Conservation (phyloP, 768 basidiomycete species). For the Lentinula detonsa region DNA sequence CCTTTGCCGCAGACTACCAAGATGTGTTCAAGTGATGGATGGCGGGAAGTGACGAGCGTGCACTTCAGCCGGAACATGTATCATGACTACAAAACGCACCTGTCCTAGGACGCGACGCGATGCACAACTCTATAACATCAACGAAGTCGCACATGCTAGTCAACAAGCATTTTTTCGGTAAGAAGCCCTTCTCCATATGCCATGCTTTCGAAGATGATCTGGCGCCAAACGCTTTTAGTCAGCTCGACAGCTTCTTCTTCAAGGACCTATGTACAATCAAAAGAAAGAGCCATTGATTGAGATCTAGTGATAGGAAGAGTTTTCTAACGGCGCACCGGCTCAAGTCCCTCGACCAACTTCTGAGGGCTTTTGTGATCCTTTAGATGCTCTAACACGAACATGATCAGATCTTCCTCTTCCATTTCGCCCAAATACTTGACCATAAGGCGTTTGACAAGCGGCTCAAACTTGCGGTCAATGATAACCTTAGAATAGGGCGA, state of each 20-base stretch:
- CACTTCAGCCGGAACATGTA: conserved; percentile 7
- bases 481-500: conserved; percentile 41
- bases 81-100: conserved; percentile 58
- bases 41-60: background rate
- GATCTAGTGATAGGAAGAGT: background rate
- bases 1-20: too few species aligned
- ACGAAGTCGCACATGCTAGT: conserved; percentile 26
- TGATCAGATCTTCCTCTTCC: conserved; percentile 89
- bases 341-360: conserved; percentile 84
- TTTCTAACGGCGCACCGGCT: conserved; percentile 62
- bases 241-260: conserved; percentile 88
- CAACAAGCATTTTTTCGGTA: conserved; percentile 81
- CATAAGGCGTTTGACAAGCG: conserved; percentile 79
- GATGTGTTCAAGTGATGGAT: background rate
- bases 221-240: conserved; percentile 78
- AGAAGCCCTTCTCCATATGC: conserved; percentile 86
- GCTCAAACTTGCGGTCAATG: conserved; percentile 83
- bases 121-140: background rate
- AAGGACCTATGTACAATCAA: conserved; percentile 53
- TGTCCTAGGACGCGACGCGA: conserved; percentile 27
- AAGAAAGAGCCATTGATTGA: conserved; percentile 1
- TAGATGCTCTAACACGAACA: conserved; percentile 90
- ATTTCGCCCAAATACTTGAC: conserved; percentile 85
- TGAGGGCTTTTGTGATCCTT: conserved; percentile 84
- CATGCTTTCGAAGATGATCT: conserved; percentile 93